phyloP scores from a whole-genome alignment of 495 filamentous ascomycete genomes.

The Pseudomonodictys pantanalensis region DNA sequence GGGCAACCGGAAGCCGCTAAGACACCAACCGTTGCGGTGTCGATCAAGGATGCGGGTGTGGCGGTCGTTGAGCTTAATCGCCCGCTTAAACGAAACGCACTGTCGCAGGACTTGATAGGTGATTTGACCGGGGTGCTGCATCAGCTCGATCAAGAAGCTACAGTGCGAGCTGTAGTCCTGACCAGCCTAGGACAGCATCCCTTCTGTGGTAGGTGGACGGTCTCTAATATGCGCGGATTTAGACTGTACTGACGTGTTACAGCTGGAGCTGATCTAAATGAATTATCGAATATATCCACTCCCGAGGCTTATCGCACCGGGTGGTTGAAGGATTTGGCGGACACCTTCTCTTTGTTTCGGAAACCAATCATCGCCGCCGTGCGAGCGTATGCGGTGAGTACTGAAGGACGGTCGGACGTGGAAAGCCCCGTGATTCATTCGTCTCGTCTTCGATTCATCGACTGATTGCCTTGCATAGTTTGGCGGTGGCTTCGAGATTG shows the following conservation, averaged over 20 bases:
- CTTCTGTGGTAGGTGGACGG: slow-evolving; percentile 6
- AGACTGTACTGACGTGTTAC: background rate
- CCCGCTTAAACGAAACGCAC: slow-evolving; percentile 24
- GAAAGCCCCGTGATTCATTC: no score
- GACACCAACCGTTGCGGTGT: slow-evolving; percentile 4
- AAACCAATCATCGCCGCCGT: slow-evolving; percentile 21
- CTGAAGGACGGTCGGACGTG: background rate
- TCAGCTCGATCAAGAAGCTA: slow-evolving; percentile 6
- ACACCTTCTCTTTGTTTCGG: slow-evolving; percentile 30
- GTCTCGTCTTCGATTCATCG: background rate
- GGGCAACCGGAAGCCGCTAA: slow-evolving; percentile 1
- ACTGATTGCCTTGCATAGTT: slow-evolving; percentile 17
- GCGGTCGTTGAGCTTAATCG: slow-evolving; percentile 17
- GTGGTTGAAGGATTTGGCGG: slow-evolving; percentile 42
- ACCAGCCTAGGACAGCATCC: slow-evolving; percentile 12
- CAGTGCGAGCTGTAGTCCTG: slow-evolving; percentile 10
- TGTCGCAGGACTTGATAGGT: slow-evolving; percentile 16
- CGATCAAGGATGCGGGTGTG: slow-evolving; percentile 19
- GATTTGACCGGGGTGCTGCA: slow-evolving; percentile 10
- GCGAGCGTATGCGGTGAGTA: slow-evolving; percentile 15
- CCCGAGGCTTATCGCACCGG: slow-evolving; percentile 32
- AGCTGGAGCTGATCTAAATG: slow-evolving; percentile 45
- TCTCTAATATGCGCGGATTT: background rate
- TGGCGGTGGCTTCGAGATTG: slow-evolving; percentile 31
- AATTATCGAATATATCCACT: slow-evolving; percentile 39